Evolutionary conservation across 768 basidiomycete species (phyloP).

Genomic region (Pleurotus citrinopileatus): DNA sequence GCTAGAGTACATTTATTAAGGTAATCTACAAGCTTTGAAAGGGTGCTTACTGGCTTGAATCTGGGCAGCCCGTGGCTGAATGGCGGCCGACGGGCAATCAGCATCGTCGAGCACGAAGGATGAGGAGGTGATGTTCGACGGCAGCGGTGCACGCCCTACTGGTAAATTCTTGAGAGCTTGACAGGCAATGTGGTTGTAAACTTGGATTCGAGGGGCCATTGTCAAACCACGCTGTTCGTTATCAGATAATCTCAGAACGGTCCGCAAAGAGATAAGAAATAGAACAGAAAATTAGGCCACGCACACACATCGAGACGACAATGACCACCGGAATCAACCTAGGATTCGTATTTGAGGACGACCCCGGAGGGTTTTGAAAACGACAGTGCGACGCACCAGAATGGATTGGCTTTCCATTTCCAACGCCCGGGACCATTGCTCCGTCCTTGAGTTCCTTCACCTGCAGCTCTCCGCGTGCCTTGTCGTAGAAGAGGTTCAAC

Average conservation of each 20-base stretch:
- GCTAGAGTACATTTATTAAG: conserved; percentile 26
- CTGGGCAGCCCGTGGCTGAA: conserved; percentile 66
- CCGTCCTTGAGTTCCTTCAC: background rate
- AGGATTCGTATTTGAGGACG: conserved; percentile 11
- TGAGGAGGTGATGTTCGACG: conserved; percentile 4
- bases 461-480: background rate
- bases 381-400: conserved; percentile 33
- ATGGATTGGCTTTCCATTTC: conserved; percentile 37
- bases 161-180: conserved; percentile 33
- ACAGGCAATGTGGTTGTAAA: conserved; percentile 78
- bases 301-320: conserved; percentile 62
- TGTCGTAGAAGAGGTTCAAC: background rate
- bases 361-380: background rate
- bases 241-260: conserved; percentile 11
- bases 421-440: background rate
- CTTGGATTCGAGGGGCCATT: conserved; percentile 73
- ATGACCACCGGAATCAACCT: conserved; percentile 77
- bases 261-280: conserved; percentile 9
- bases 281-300: conserved; percentile 18
- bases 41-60: conserved; percentile 58
- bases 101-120: background rate
- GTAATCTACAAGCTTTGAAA: conserved; percentile 5
- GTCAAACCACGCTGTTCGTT: conserved; percentile 70
- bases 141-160: background rate
- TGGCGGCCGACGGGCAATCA: conserved; percentile 36